Base-by-base conservation (phyloP, 2,329 filamentous ascomycete species). In the Cercospora sp. region DNA sequence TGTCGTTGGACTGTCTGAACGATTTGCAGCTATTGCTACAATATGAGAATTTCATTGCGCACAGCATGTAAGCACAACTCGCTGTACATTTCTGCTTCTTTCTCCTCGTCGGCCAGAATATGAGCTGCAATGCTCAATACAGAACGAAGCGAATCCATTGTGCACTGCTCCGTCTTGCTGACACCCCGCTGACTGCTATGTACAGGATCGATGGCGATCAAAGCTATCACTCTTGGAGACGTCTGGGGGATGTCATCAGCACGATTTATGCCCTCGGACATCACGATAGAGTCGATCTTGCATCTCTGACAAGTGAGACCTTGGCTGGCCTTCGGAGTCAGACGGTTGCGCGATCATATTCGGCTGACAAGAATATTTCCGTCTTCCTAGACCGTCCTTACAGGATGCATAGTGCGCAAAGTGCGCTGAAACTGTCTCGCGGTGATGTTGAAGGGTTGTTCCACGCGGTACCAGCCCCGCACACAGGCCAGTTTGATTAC, bases 381-480 rank as follows among this genome's bases (percentile, higher is more conserved):
- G 81, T 84, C 1, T 85, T 85, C 63, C 79, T 85, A n/a, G 83
- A 83, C 3, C 78, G 83, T 2, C 83, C 83, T 3, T 82, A 83
- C 3, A 77, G 83, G 2, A 80, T 85, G 45, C 78, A 78, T n/a
- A 76, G 79, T 45, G 36, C 62, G 20, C 62, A 64, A 16, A 64
- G 62, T 59, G 58, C 62, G 18, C 53, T 64, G 30, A 64, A 57
- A 28, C 48, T 64, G 62, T 64, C 62, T 30, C 62, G 31, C 13
- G 18, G 30, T 26, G 62, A 64, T 13, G 26, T 45, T 13, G 51
- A 57, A 16, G 4, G 18, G 4, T 28, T 59, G 30, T 59, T 64
- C 20, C 30, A 18, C 20, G 20, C 26, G 12, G 12, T 30, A 16
- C 42, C 33, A 16, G 12, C 12, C n/a, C 5, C 23, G 4, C 31